These are phyloP conservation scores for Colletotrichum aenigma DNA, from an alignment of 2,329 filamentous ascomycete genomes.

Conservation along the genomic window DNA sequence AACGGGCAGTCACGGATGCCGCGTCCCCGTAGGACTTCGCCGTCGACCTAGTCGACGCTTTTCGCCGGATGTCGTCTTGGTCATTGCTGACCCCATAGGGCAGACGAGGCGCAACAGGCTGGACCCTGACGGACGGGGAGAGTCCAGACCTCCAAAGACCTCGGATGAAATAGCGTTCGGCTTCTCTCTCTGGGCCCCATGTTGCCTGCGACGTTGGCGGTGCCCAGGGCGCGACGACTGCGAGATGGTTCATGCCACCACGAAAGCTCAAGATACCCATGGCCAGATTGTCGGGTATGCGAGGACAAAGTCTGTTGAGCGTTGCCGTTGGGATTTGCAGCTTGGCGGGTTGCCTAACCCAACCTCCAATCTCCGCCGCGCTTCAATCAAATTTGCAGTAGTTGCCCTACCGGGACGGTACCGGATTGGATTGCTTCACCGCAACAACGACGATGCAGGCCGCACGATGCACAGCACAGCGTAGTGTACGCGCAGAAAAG, in stretches of 20 bases:
- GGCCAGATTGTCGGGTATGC: conserved; percentile 8
- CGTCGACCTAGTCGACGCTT: not conserved
- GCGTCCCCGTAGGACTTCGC: not conserved
- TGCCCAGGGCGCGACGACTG: not conserved
- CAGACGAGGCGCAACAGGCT: not conserved
- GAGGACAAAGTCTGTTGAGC: conserved; percentile 14
- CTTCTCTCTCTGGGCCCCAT: not conserved
- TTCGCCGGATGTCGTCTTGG: not conserved
- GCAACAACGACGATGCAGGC: not conserved
- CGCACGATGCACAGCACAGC: not conserved
- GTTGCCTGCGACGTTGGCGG: not conserved
- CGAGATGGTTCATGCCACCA: not conserved
- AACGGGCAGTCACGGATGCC: not conserved
- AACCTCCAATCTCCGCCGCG: not conserved
- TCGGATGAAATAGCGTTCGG: conserved; percentile 1
- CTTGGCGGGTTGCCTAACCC: not conserved
- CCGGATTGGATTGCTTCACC: not conserved
- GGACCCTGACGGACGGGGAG: not conserved
- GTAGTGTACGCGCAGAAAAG: not conserved
- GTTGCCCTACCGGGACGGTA: not conserved
- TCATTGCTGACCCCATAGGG: not conserved
- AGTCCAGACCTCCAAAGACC: conserved; percentile 2
- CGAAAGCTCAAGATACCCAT: not conserved
- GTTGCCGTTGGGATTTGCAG: conserved; percentile 1
- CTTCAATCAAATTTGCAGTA: not conserved